Conservation (phyloP, 495 filamentous ascomycete species). For the Cudoniella acicularis region DNA sequence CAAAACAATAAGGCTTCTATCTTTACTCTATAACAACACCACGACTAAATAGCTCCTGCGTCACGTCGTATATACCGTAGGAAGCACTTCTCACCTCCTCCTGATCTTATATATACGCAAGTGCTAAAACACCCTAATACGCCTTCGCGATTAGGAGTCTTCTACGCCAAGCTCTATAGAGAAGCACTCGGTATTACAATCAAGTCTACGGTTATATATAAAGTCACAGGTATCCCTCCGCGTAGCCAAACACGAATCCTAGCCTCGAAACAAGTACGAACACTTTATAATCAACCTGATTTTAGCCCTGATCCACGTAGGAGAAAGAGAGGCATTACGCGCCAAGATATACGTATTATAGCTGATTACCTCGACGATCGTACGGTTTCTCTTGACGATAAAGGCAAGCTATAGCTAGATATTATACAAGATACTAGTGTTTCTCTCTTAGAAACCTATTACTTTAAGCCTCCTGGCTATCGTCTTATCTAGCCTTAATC, state of each 20-base stretch:
- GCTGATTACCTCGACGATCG: slow-evolving; percentile 1
- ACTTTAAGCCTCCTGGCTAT: no score
- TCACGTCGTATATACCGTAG: no score
- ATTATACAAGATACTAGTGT: neutral
- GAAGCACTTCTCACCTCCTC: no score
- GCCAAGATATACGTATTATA: slow-evolving; percentile 3
- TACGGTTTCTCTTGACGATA: neutral
- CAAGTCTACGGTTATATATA: neutral
- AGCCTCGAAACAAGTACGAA: slow-evolving; percentile 1
- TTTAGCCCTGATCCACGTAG: slow-evolving; percentile 4
- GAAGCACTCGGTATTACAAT: no score
- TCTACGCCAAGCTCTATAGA: no score
- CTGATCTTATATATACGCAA: no score
- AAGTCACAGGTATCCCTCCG: slow-evolving; percentile 1
- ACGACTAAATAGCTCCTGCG: no score
- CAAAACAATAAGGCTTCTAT: no score
- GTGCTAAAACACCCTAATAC: no score
- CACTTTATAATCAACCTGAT: slow-evolving; percentile 9
- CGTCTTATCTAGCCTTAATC: no score
- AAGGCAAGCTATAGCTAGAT: neutral
- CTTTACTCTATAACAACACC: no score
- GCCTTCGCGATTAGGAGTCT: no score
- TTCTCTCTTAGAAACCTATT: neutral
- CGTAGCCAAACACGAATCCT: slow-evolving; percentile 8
- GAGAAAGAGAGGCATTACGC: slow-evolving; percentile 7